A percentile compares a stretch with the other conserved stretches of the same genome.
These are phyloP conservation scores for Malus sieversii DNA, from an alignment of 306 rosid species.

Conservation along the genomic window DNA sequence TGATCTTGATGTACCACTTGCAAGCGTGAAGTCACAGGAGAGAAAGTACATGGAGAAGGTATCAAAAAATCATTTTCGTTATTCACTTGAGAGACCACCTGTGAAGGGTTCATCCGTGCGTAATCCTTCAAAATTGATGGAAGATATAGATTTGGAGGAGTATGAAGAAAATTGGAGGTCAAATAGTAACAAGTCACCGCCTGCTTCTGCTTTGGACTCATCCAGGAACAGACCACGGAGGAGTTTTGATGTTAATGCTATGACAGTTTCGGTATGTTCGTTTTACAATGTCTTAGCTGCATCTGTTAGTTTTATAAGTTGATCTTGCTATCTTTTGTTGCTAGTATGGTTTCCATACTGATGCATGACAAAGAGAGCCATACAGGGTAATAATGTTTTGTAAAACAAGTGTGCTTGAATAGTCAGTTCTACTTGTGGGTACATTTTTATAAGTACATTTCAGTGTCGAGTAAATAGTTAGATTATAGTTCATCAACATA, in stretches of 20 bases:
- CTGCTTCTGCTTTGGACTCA: slow-evolving; percentile 44
- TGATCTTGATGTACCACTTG: slow-evolving; percentile 51
- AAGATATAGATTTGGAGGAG: slow-evolving; percentile 33
- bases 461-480: background rate
- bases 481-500: background rate
- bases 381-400: background rate
- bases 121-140: slow-evolving; percentile 22
- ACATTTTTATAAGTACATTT: background rate
- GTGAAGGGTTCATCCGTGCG: slow-evolving; percentile 26
- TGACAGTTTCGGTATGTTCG: slow-evolving; percentile 36
- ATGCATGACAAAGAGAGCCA: background rate
- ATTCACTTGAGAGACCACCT: slow-evolving; percentile 40
- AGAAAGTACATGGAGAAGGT: slow-evolving; percentile 47
- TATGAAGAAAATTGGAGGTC: slow-evolving; percentile 60
- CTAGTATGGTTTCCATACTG: background rate
- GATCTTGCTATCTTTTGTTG: background rate
- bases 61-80: slow-evolving; percentile 59
- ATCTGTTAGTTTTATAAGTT: background rate
- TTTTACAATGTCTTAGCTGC: slow-evolving; percentile 8
- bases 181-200: slow-evolving; percentile 26
- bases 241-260: slow-evolving; percentile 67
- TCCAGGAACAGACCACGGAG: slow-evolving; percentile 41
- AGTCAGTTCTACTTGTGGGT: background rate
- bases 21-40: slow-evolving; percentile 30
- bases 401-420: background rate